Percentiles rank a stretch among this genome's conserved stretches.
These are phyloP conservation scores for Lonicera japonica DNA, from an alignment of 129 eudicot species.

Conservation along the genomic window DNA sequence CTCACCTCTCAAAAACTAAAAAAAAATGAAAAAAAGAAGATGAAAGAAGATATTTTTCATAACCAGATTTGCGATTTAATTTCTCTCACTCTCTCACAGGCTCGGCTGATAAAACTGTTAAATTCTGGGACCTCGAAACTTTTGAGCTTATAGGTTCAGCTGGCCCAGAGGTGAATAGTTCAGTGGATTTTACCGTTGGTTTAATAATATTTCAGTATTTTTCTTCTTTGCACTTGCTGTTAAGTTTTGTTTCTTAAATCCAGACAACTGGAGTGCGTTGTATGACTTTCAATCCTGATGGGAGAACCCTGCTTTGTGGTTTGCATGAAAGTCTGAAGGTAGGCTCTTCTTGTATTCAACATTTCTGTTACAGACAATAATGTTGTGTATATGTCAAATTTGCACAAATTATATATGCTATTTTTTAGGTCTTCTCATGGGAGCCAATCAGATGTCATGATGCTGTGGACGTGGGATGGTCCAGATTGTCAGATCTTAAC, in stretches of 20 bases:
- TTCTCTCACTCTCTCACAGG: slow-evolving; percentile 36
- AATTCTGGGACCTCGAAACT: slow-evolving; percentile 98
- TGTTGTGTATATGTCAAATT: slow-evolving; percentile 8
- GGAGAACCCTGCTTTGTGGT: slow-evolving; percentile 89
- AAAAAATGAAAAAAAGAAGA: no score
- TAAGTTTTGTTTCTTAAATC: slow-evolving; percentile 4
- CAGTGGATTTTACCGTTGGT: background rate
- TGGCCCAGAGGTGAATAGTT: slow-evolving; percentile 80
- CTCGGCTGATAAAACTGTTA: slow-evolving; percentile 91
- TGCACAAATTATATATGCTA: background rate
- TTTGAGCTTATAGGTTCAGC: slow-evolving; percentile 96
- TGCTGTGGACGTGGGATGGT: slow-evolving; percentile 97
- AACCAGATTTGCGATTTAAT: background rate
- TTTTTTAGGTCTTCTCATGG: slow-evolving; percentile 80
- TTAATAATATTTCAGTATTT: background rate
- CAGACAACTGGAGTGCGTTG: slow-evolving; percentile 96
- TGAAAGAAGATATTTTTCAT: background rate
- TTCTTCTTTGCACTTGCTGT: slow-evolving; percentile 1
- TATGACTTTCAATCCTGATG: slow-evolving; percentile 95
- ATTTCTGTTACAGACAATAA: background rate
- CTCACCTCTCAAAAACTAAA: no score
- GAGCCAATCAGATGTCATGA: slow-evolving; percentile 94
- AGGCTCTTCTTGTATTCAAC: background rate
- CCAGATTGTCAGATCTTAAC: slow-evolving; percentile 80
- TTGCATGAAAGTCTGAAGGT: slow-evolving; percentile 93